These are phyloP conservation scores for Trifolium pratense DNA, from an alignment of 306 rosid species.

Conservation along the genomic window DNA sequence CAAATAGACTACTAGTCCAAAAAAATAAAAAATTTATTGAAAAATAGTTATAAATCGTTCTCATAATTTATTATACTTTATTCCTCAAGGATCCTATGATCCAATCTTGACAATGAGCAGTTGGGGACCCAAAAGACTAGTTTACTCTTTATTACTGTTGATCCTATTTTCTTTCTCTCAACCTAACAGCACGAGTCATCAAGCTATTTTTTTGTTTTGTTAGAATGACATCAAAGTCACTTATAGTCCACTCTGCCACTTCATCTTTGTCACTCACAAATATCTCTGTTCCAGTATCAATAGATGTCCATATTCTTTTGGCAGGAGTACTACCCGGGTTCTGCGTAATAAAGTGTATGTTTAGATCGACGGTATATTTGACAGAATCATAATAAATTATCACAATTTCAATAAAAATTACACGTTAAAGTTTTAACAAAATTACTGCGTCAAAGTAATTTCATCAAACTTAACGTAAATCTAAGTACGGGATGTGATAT, in stretches of 20 bases:
- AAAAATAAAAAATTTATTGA: no score
- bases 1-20: no score
- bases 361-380: background rate
- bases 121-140: conserved; percentile 1
- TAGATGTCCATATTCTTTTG: conserved; percentile 72
- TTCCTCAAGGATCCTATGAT: conserved; percentile 13
- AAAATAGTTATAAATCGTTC: background rate
- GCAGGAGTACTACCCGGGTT: conserved; percentile 74
- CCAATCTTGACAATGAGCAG: conserved; percentile 10
- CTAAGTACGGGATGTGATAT: no score
- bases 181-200: conserved; percentile 8
- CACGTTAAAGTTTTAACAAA: background rate
- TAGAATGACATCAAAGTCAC: conserved; percentile 63
- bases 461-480: background rate
- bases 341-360: conserved; percentile 34
- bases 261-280: conserved; percentile 67
- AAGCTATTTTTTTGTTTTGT: conserved; percentile 34
- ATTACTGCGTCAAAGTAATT: background rate
- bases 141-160: background rate
- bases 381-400: background rate
- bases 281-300: conserved; percentile 79
- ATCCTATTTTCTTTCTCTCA: background rate
- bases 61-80: conserved; percentile 1
- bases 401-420: background rate
- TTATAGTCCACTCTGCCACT: conserved; percentile 80